Evolutionary conservation across 1,284 basidiomycete genomes (phyloP), one percentile per base, ranked within the genome.

Genomic region (Fomitiporia mediterranea): DNA sequence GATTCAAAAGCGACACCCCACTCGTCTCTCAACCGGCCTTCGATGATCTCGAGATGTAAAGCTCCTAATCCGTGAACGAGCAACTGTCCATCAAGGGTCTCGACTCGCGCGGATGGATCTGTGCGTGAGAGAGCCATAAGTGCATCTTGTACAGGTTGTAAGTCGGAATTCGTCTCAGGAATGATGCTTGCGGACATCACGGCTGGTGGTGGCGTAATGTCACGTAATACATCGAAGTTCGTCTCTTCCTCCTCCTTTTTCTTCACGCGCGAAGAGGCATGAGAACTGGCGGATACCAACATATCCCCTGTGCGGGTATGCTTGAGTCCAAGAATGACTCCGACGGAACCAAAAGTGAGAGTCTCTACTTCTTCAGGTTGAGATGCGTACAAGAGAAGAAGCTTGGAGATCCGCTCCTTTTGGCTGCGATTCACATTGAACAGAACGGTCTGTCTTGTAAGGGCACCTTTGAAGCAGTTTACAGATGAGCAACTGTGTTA

Each of bases 241-340:
- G 49, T 64, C 67, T 43, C 60, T 61, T 28, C 51, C 39, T 54
- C 57, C 39, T 32, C 65, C 62, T 21, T 72, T 59, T 3, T 68
- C 1, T 44, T 2, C 17, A n/a, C 34, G 6, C 11, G n/a, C 3
- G 15, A 27, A 13, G 32, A 28, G n/a, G n/a, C n/a, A 17, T 40
- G 48, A 9, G 28, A 37, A 28, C 13, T 30, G n/a, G 55, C 34
- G 9, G 83, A 78, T 13, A 87, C 76, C 23, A 95, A 77, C 0
- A 91, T 94, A 64, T 95, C 92, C n/a, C 91, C 91, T 6, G 91
- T 94, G 32, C 89, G 81, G 11, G 92, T 94, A 66, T 88, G 78
- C 66, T 83, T 87, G 44, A 94, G 77, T 11, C 91, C 91, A 2
- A 94, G 75, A 39, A 95, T 77, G 27, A 94, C 91, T 11, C 92